phyloP scores from a whole-genome alignment of 2,329 filamentous ascomycete species.

The Colletotrichum eleusines region DNA sequence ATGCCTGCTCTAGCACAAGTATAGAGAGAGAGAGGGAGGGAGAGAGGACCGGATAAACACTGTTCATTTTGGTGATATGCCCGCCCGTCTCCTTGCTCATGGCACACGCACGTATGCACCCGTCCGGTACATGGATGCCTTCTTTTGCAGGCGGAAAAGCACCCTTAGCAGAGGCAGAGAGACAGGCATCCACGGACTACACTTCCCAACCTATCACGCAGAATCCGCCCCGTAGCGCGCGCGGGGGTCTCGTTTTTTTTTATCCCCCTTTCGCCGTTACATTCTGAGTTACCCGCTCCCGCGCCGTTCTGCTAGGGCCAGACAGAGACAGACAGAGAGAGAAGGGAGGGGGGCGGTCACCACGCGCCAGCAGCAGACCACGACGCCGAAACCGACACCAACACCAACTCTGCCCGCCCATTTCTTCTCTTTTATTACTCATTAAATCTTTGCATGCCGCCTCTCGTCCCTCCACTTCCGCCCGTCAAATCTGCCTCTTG shows the following conservation, averaged over 20 bases:
- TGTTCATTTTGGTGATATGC: background rate
- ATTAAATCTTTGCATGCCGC: slow-evolving; percentile 41
- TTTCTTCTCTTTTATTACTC: slow-evolving; percentile 41
- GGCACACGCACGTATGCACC: background rate
- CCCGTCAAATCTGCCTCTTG: slow-evolving; percentile 24
- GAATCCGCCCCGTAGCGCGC: slow-evolving; percentile 11
- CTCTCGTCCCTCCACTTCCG: slow-evolving; percentile 39
- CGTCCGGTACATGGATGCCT: background rate
- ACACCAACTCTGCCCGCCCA: slow-evolving; percentile 34
- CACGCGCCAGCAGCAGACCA: slow-evolving; percentile 11
- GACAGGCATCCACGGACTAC: slow-evolving; percentile 6
- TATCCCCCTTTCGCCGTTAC: slow-evolving; percentile 5
- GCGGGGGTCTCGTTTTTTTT: slow-evolving; percentile 9
- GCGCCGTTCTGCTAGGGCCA: slow-evolving; percentile 33
- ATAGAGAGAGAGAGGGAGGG: too few species aligned
- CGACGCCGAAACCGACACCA: slow-evolving; percentile 22
- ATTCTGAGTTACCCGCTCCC: slow-evolving; percentile 24
- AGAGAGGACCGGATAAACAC: background rate
- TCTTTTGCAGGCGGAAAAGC: background rate
- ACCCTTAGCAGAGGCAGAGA: background rate
- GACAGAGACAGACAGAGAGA: background rate
- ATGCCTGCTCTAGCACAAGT: background rate
- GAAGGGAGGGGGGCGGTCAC: slow-evolving; percentile 14
- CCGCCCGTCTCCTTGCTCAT: background rate
- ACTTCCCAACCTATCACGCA: background rate